Base-by-base conservation (phyloP, 306 rosid genomes). In the Vigna nakashimae region DNA sequence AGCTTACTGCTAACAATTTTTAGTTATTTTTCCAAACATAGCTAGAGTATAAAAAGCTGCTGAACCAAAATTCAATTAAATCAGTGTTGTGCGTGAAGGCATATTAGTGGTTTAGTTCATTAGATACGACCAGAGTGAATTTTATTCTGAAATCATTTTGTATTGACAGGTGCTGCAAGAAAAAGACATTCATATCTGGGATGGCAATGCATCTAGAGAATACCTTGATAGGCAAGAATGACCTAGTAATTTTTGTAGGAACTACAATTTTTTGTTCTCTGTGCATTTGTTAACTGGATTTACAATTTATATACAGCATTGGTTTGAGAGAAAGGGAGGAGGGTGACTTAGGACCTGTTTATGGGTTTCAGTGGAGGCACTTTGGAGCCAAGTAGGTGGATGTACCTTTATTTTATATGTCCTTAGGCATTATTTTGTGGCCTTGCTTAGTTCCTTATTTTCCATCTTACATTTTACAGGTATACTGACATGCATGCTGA, bases 331-430 rank as follows among this genome's bases (percentile, higher is more conserved):
- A 89, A 51, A 87, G 95, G 88, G 96, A 91, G 86, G 96, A 90
- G 80, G 97, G 97, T 28, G 99, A 95, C 91, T 87, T 95, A 73
- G 99, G 99, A 74, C 98, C 99, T 36, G 91, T 95, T 49, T 95
- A 95, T 81, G 99, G 99, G 55, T 95, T 95, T 73, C 98, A 95
- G 80, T 92, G 99, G 99, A 92, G 99, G 73, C 97, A 95, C 82
- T 95, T 92, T 71, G 99, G 99, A 73, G 98, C 98, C 32, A 91
- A 89, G 99, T 95, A 81, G 69, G 95, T 85, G 82, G 64, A 71
- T 76, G 60, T 48, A 14, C n/a, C 73, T 51, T 75, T 73, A 30
- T 49, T 20, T 49, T 56, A 43, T 71, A 70, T 6, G 43, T 59
- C 71, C 38, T 52, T 50, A n/a, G 48, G 65, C 51, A 63, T 30